Evolutionary conservation across 73 alveolate genomes (phyloP).

Genomic region (Symbiodinium pilosum): DNA sequence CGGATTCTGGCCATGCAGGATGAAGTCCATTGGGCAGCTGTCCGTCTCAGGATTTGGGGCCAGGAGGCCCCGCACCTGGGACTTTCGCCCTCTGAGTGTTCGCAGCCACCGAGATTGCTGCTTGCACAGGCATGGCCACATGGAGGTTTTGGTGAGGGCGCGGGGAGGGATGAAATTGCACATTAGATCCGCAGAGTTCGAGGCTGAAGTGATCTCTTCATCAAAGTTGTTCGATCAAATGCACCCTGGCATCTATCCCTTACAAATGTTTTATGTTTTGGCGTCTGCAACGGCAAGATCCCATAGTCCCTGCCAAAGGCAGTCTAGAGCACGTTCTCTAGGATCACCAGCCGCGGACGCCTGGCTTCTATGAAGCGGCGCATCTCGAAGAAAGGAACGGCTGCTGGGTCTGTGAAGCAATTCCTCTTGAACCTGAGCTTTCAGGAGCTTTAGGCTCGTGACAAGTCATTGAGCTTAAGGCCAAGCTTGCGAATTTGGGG

Average conservation of each 20-base stretch:
- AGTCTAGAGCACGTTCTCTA: slow-evolving; percentile 46
- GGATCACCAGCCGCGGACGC: slow-evolving; percentile 79
- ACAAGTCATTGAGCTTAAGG: neutral
- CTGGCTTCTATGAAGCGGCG: slow-evolving; percentile 68
- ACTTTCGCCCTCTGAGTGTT: too few species aligned
- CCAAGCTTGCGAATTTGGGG: neutral
- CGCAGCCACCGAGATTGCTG: too few species aligned
- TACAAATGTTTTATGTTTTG: too few species aligned
- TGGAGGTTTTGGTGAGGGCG: too few species aligned
- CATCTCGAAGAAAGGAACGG: slow-evolving; percentile 91
- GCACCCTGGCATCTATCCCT: too few species aligned
- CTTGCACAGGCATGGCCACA: too few species aligned
- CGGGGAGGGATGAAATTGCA: too few species aligned
- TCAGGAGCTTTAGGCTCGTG: neutral
- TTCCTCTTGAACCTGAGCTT: slow-evolving; percentile 63
- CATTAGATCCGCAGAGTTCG: too few species aligned
- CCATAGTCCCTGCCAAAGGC: too few species aligned
- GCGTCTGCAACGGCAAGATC: too few species aligned
- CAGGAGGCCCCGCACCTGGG: slow-evolving; percentile 91
- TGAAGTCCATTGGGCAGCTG: slow-evolving; percentile 67
- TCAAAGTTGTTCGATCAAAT: too few species aligned
- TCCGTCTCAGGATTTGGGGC: slow-evolving; percentile 94
- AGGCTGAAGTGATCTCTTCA: too few species aligned
- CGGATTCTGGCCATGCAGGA: slow-evolving; percentile 78
- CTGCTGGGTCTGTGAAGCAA: slow-evolving; percentile 93